Evolutionary conservation across 495 filamentous ascomycete species (phyloP).

Genomic region (Daldinia childiae): DNA sequence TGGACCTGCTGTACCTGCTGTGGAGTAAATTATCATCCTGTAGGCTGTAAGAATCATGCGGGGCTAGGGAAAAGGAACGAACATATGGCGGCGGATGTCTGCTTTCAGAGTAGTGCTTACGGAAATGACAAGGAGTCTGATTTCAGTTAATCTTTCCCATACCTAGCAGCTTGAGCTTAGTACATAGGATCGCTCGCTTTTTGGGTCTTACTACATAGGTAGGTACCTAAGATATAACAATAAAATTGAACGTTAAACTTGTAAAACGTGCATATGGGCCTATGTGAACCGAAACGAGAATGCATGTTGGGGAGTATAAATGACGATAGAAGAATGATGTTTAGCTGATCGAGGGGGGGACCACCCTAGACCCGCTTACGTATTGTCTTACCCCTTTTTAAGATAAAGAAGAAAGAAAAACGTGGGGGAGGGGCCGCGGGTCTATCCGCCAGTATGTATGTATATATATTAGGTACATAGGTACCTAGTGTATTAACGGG

Average conservation of each 20-base stretch:
- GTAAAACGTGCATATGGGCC: neutral
- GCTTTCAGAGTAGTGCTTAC: neutral
- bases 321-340: neutral
- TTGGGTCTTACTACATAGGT: neutral
- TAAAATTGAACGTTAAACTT: neutral
- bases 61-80: neutral
- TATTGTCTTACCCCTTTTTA: neutral
- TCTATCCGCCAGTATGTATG: neutral
- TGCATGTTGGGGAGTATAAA: neutral
- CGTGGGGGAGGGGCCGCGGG: neutral
- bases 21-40: neutral
- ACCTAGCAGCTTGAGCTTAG: neutral
- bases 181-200: neutral
- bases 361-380: neutral
- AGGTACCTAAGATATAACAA: no score
- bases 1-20: conserved; percentile 36
- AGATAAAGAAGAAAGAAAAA: neutral
- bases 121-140: neutral
- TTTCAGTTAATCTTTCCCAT: neutral
- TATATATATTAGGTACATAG: no score
- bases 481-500: no score
- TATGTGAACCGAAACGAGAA: neutral
- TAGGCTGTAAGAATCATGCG: neutral
- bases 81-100: neutral
- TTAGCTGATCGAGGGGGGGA: neutral